Conservation (phyloP, 805 yeast species). For the Cyberlindnera xylosilytica region DNA sequence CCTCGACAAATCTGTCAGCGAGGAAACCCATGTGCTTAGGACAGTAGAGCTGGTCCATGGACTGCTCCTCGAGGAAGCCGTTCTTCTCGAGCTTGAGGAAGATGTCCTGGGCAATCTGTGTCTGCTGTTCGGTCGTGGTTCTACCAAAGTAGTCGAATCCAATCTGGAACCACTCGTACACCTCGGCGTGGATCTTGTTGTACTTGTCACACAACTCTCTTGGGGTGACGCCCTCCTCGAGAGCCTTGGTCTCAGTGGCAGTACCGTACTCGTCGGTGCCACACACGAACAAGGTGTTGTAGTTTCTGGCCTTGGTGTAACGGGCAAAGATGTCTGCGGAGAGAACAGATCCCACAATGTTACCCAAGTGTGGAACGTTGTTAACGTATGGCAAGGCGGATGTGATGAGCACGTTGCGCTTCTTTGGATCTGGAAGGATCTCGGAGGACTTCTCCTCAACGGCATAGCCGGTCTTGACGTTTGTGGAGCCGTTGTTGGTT, state of each 20-base stretch:
- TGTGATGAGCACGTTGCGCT: constrained; percentile 80
- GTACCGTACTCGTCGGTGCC: constrained; percentile 99
- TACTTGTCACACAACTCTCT: constrained; percentile 87
- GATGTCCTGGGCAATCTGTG: constrained; percentile 93
- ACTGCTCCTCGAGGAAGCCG: constrained; percentile 78
- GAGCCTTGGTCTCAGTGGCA: constrained; percentile 97
- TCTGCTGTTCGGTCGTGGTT: constrained; percentile 88
- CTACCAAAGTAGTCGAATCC: constrained; percentile 95
- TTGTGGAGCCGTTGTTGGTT: constrained; percentile 39
- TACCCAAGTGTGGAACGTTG: constrained; percentile 98
- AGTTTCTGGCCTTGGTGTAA: constrained; percentile 83
- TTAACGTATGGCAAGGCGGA: constrained; percentile 98
- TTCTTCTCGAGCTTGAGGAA: constrained; percentile 74
- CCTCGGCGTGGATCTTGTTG: constrained; percentile 79
- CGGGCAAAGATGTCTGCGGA: constrained; percentile 93
- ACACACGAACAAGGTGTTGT: constrained; percentile 81
- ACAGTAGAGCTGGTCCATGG: constrained; percentile 89
- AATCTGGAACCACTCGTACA: constrained; percentile 95
- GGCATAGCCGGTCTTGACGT: constrained; percentile 26
- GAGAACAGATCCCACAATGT: constrained; percentile 91
- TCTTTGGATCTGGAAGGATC: constrained; percentile 57
- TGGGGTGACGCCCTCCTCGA: constrained; percentile 91
- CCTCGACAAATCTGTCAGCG: constrained; percentile 97
- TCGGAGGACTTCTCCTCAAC: constrained; percentile 31
- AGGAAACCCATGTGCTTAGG: constrained; percentile 84